Base-by-base conservation (phyloP, 768 basidiomycete species). In the Lactarius deliciosus region DNA sequence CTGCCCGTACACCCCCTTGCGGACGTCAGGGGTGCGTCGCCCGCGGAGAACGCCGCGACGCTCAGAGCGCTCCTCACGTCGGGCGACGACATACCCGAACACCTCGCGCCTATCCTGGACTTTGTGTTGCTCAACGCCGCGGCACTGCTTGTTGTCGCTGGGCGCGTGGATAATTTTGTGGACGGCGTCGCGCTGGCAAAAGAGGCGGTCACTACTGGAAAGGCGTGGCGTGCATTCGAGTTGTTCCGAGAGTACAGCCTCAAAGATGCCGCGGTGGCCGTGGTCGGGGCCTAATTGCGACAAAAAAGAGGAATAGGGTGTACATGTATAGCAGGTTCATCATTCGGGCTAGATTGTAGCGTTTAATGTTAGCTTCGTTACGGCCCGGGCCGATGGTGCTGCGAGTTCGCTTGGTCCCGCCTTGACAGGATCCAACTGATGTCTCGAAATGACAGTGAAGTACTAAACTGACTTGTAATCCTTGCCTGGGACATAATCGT, bases 111-210 rank as follows among this genome's bases (percentile, higher is more conserved):
- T 0, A 82, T 96, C 43, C 77, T 87, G 58, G 88, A 97, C 73
- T 98, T 95, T 74, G 92, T 98, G 66, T 78, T 95, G 65, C 78
- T 98, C 78, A 98, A 99, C 72, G 86, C 96, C 3, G 88, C 94
- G 5, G 96, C 94, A 16, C 75, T 98, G 64, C 78, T 99, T 50
- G 87, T 95, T 32, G 86, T 98, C 4, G 87, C 92, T 7, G 95
- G 94, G 6, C 64, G 89, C 55, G 94, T 90, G 25, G 75, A 75
- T 38, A 83, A 86, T 72, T 93, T 84, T 73, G 82, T 82, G 71
- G 83, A 93, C 20, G 95, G 94, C 2, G 86, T 90, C 0, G 76
- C 78, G 66, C 71, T 90, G 69, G 95, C 93, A 30, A 78, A 82
- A 70, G 79, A 85, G 72, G 85, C 87, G 53, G 74, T 90, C 9